Evolutionary conservation across 441 rosid genomes (phyloP).

Genomic region (Populus tomentosa): DNA sequence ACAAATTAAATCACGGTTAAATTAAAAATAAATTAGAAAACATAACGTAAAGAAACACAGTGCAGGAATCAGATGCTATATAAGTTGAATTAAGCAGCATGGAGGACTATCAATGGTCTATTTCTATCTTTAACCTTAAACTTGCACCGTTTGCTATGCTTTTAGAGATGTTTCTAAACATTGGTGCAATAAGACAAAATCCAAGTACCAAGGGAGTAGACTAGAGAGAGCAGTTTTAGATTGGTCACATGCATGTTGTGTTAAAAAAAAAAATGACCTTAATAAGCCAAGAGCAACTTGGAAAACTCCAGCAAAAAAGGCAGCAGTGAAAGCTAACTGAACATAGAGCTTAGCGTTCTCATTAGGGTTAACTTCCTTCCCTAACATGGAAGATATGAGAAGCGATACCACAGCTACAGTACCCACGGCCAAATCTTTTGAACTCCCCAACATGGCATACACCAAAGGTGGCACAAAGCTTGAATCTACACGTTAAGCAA

Average conservation of each 20-base stretch:
- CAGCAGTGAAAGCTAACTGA: constrained; percentile 76
- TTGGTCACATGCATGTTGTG: not conserved
- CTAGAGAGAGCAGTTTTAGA: not conserved
- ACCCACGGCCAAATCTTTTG: constrained; percentile 70
- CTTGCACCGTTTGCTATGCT: too few relatives aligned
- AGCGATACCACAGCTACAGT: constrained; percentile 71
- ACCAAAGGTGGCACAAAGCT: constrained; percentile 72
- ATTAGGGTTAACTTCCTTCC: constrained; percentile 47
- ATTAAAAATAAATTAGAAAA: not conserved
- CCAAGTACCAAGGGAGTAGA: not conserved
- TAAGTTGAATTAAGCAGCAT: not conserved
- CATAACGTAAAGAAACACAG: not conserved
- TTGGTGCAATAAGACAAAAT: not conserved
- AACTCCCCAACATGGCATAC: constrained; percentile 73
- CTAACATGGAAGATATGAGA: constrained; percentile 57
- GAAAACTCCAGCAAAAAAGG: constrained; percentile 65
- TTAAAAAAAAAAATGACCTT: constrained; percentile 29
- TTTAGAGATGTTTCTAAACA: too few relatives aligned
- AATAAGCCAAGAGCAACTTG: constrained; percentile 64
- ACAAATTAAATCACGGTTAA: not conserved
- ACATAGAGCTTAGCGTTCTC: constrained; percentile 60
- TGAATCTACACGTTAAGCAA: constrained; percentile 39
- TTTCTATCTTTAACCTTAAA: too few relatives aligned
- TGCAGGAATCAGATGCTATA: not conserved
- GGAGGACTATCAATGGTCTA: not conserved